Conservation (phyloP, 805 yeast genomes). For the Debaryomyces hansenii region DNA sequence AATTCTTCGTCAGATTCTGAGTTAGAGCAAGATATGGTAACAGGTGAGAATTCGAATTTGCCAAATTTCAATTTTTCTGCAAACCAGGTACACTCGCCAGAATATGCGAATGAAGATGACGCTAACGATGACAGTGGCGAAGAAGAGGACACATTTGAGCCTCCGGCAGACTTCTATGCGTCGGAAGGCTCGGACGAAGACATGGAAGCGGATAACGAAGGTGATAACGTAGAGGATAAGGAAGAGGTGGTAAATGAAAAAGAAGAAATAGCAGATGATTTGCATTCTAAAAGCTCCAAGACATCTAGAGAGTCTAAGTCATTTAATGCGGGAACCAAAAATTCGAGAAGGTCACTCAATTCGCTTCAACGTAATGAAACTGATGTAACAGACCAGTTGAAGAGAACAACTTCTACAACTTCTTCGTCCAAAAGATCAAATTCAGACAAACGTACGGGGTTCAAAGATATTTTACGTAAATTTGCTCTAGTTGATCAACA, state of each 20-base stretch:
- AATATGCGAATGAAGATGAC: slow-evolving; percentile 5
- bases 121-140: slow-evolving; percentile 12
- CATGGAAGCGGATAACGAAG: not conserved
- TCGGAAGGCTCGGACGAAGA: slow-evolving; percentile 6
- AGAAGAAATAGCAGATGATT: not conserved
- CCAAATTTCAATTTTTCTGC: slow-evolving; percentile 21
- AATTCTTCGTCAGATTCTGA: slow-evolving; percentile 18
- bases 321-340: not conserved
- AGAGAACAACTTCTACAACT: slow-evolving; percentile 7
- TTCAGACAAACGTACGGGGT: slow-evolving; percentile 11
- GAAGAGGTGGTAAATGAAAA: too few species aligned
- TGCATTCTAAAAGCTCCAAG: not conserved
- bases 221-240: too few species aligned
- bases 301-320: not conserved
- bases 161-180: not conserved
- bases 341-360: not conserved
- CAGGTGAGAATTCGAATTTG: slow-evolving; percentile 11
- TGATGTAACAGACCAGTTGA: slow-evolving; percentile 24
- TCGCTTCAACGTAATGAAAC: slow-evolving; percentile 11
- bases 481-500: slow-evolving; percentile 36
- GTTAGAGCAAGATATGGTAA: slow-evolving; percentile 1
- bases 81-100: slow-evolving; percentile 1
- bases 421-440: slow-evolving; percentile 10
- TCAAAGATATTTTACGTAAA: slow-evolving; percentile 33
- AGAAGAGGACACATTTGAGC: slow-evolving; percentile 7